Conservation (phyloP, 2,329 filamentous ascomycete species). For the Cladosporium sp. region DNA sequence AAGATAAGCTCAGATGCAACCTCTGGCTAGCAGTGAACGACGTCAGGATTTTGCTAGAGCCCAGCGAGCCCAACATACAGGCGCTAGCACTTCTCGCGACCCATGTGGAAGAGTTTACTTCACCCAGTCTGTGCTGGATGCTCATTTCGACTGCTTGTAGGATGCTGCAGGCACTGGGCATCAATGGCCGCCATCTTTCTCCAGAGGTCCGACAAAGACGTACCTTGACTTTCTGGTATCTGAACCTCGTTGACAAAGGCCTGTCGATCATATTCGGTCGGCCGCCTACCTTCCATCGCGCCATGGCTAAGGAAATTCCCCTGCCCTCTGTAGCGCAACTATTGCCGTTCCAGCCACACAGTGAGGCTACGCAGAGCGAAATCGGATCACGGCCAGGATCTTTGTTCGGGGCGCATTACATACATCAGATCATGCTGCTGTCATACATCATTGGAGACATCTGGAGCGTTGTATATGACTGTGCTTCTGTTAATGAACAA, state of each 20-base stretch:
- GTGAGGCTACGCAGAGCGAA: background rate
- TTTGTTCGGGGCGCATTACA: slow-evolving; percentile 19
- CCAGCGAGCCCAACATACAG: slow-evolving; percentile 20
- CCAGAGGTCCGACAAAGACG: slow-evolving; percentile 15
- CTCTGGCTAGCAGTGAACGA: slow-evolving; percentile 24
- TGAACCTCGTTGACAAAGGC: slow-evolving; percentile 20
- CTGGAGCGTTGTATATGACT: slow-evolving; percentile 15
- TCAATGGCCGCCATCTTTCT: slow-evolving; percentile 16
- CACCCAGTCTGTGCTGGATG: slow-evolving; percentile 22
- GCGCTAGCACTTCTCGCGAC: slow-evolving; percentile 18
- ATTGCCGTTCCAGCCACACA: slow-evolving; percentile 14
- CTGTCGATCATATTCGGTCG: slow-evolving; percentile 19
- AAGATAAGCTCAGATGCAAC: slow-evolving; percentile 17
- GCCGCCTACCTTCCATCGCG: slow-evolving; percentile 18
- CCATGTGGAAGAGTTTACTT: slow-evolving; percentile 21
- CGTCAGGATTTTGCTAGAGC: slow-evolving; percentile 18
- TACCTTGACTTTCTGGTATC: slow-evolving; percentile 19
- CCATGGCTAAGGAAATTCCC: slow-evolving; percentile 15
- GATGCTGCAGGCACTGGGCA: slow-evolving; percentile 20
- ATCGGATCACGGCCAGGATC: slow-evolving; percentile 2
- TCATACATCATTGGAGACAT: slow-evolving; percentile 15
- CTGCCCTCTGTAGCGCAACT: slow-evolving; percentile 18
- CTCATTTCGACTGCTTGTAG: slow-evolving; percentile 19
- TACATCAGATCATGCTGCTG: slow-evolving; percentile 15
- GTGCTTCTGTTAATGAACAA: background rate